Percentiles rank a stretch among this genome's conserved stretches.
Conservation (phyloP, 164 flowering plant genomes). For the Kingdonia uniflora region DNA sequence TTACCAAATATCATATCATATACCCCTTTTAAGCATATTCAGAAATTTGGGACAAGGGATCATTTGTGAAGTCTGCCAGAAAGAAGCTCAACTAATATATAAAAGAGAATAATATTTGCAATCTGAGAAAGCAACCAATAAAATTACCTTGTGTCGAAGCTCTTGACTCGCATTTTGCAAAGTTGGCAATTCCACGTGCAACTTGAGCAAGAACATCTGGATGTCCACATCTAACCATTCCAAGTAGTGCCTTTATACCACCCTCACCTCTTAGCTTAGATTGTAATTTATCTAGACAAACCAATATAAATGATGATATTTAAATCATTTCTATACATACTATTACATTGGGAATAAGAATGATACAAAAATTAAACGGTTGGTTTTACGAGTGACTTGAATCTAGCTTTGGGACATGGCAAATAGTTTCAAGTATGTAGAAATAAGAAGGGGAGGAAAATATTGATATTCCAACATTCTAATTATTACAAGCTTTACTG, state of each 20-base stretch:
- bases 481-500: too few species aligned
- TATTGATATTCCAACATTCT: too few species aligned
- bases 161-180: slow-evolving; percentile 97
- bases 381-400: background rate
- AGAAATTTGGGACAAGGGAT: background rate
- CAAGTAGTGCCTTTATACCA: slow-evolving; percentile 85
- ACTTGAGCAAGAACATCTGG: slow-evolving; percentile 96
- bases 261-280: slow-evolving; percentile 74
- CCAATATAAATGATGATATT: background rate
- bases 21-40: background rate
- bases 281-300: slow-evolving; percentile 66
- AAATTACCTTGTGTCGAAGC: slow-evolving; percentile 69
- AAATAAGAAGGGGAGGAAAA: background rate
- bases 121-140: background rate
- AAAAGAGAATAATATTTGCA: background rate
- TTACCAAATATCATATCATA: background rate
- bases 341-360: too few species aligned
- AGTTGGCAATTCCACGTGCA: slow-evolving; percentile 96
- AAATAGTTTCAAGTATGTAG: background rate
- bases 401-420: too few species aligned
- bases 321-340: too few species aligned
- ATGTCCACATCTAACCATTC: slow-evolving; percentile 87
- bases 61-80: too few species aligned
- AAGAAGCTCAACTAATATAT: background rate
- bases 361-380: background rate